Percentiles rank a stretch among this genome's conserved stretches.
These are phyloP conservation scores for Fusarium continuum DNA, from an alignment of 2,329 filamentous ascomycete genomes.

Conservation along the genomic window DNA sequence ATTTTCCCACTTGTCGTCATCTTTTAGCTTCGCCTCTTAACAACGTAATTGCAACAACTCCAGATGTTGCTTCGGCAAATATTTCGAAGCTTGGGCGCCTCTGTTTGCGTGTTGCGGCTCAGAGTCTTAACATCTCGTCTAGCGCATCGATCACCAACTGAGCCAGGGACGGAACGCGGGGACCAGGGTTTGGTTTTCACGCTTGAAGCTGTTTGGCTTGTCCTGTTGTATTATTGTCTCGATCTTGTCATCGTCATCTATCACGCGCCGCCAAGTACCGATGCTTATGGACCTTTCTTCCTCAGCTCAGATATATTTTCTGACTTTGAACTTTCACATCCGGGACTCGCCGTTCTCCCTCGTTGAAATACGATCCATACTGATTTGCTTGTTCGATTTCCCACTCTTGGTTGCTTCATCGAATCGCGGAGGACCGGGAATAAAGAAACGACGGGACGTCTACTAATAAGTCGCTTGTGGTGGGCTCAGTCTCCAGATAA, in stretches of 20 bases:
- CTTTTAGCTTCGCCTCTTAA: constrained; percentile 23
- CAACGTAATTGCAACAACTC: constrained; percentile 13
- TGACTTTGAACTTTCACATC: background rate
- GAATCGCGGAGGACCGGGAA: constrained; percentile 27
- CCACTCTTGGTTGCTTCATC: constrained; percentile 26
- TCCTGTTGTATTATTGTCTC: constrained; percentile 18
- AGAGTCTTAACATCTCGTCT: background rate
- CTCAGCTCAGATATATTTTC: background rate
- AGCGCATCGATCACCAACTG: constrained; percentile 19
- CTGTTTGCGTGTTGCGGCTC: background rate
- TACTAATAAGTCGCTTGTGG: constrained; percentile 30
- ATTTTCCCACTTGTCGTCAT: constrained; percentile 25
- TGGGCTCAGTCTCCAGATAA: constrained; percentile 29
- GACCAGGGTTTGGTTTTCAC: constrained; percentile 1
- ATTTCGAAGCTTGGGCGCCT: background rate
- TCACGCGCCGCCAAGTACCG: constrained; percentile 24
- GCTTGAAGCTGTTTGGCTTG: background rate
- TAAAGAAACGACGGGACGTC: constrained; percentile 6
- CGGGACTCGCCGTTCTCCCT: constrained; percentile 9
- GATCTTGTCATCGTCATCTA: constrained; percentile 32
- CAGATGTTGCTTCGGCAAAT: constrained; percentile 12
- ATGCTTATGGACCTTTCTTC: background rate
- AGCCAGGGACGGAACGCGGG: constrained; percentile 4
- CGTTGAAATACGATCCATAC: constrained; percentile 3
- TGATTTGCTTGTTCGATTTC: constrained; percentile 11